Conservation (phyloP, 75 land plant species). For the Cunninghamia lanceolata region DNA sequence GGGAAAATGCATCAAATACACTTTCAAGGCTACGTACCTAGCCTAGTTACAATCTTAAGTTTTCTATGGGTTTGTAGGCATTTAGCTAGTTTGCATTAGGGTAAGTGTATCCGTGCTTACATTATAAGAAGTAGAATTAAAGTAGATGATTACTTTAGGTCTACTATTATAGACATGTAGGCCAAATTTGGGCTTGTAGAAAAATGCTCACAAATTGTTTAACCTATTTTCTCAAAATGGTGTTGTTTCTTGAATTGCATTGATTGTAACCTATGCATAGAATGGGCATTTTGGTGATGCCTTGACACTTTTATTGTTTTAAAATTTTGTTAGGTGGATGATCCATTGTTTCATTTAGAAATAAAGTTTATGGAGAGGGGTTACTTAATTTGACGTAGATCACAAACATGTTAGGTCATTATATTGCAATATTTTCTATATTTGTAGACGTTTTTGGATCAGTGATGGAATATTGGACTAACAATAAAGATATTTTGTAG, state of each 20-base stretch:
- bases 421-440: too few relatives aligned
- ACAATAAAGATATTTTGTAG: too few relatives aligned
- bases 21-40: too few relatives aligned
- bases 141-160: neutral
- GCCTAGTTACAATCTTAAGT: neutral
- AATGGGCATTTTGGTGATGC: conserved; percentile 4
- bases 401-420: too few relatives aligned
- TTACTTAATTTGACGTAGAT: too few relatives aligned
- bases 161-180: conserved; percentile 11
- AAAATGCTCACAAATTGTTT: conserved; percentile 1
- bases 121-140: neutral
- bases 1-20: too few relatives aligned
- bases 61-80: conserved; percentile 1
- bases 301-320: conserved; percentile 1
- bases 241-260: conserved; percentile 19
- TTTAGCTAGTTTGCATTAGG: neutral
- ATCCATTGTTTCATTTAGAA: too few relatives aligned
- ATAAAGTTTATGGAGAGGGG: too few relatives aligned
- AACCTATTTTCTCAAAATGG: neutral
- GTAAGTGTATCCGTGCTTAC: conserved; percentile 8
- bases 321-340: too few relatives aligned
- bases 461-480: too few relatives aligned
- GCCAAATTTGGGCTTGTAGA: conserved; percentile 4
- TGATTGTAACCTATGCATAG: conserved; percentile 17
- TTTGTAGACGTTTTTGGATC: too few relatives aligned